These are phyloP conservation scores for Viridothelium virens DNA, from an alignment of 495 filamentous ascomycete genomes.

Conservation along the genomic window DNA sequence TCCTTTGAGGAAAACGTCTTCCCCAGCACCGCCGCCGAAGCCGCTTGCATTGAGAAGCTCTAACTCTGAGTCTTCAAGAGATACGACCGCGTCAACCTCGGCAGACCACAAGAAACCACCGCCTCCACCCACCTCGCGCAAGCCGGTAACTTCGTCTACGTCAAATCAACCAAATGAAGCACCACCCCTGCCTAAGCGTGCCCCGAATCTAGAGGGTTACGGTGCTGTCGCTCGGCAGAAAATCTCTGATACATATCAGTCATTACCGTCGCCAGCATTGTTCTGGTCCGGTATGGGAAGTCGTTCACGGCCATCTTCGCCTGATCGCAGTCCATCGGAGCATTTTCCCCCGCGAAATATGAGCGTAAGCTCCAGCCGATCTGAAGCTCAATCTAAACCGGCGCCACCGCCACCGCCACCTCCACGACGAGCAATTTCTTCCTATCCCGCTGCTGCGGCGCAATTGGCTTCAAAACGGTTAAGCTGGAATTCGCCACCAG, in stretches of 20 bases:
- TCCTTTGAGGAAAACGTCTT: background rate
- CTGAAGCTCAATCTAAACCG: conserved; percentile 15
- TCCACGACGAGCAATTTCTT: conserved; percentile 31
- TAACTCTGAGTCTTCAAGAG: conserved; percentile 20
- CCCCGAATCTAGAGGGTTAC: conserved; percentile 5
- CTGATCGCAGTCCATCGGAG: conserved; percentile 11
- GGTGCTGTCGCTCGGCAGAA: conserved; percentile 11
- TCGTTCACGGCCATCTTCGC: background rate
- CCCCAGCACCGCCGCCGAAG: conserved; percentile 32
- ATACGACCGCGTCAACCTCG: background rate
- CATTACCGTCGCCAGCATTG: conserved; percentile 3
- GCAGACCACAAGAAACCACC: conserved; percentile 14
- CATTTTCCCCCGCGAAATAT: conserved; percentile 20
- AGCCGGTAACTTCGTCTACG: conserved; percentile 26
- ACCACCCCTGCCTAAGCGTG: conserved; percentile 16
- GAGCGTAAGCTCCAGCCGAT: background rate
- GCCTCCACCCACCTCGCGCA: conserved; percentile 28
- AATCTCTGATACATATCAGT: conserved; percentile 8
- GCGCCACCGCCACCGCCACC: conserved; percentile 38
- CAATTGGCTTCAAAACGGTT: conserved; percentile 36
- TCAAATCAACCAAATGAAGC: conserved; percentile 17
- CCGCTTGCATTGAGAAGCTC: conserved; percentile 30
- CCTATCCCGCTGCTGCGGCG: conserved; percentile 41
- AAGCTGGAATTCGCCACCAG: conserved; percentile 20
- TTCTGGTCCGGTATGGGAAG: background rate